Conservation (phyloP, 2,329 filamentous ascomycete species). For the Colletotrichum melonis region DNA sequence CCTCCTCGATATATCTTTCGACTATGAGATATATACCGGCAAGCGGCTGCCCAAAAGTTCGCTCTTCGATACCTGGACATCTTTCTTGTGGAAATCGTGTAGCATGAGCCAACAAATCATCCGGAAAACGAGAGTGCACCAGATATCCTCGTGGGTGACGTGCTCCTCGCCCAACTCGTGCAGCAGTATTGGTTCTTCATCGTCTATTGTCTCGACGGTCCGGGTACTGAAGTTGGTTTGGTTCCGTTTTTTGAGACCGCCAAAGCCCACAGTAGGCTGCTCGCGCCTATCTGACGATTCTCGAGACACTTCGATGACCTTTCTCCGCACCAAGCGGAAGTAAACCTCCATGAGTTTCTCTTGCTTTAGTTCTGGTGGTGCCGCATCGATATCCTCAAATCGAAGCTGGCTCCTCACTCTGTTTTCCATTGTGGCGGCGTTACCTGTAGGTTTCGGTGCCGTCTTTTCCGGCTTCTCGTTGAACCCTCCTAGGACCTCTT, state of each 20-base stretch:
- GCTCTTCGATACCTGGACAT: slow-evolving; percentile 63
- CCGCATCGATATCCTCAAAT: slow-evolving; percentile 60
- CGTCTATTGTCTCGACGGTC: slow-evolving; percentile 16
- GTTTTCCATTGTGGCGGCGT: slow-evolving; percentile 18
- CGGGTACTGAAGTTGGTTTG: slow-evolving; percentile 4
- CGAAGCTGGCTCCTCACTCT: slow-evolving; percentile 29
- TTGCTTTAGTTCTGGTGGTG: slow-evolving; percentile 61
- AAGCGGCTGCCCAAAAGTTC: slow-evolving; percentile 65
- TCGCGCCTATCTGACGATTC: slow-evolving; percentile 42
- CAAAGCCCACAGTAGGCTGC: neutral
- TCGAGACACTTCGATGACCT: slow-evolving; percentile 51
- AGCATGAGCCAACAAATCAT: slow-evolving; percentile 70
- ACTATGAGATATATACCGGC: slow-evolving; percentile 62
- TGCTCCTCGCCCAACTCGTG: neutral
- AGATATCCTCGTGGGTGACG: slow-evolving; percentile 55
- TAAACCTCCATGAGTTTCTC: slow-evolving; percentile 64
- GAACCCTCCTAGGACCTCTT: slow-evolving; percentile 59
- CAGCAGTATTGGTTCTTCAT: neutral
- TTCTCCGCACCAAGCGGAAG: slow-evolving; percentile 55
- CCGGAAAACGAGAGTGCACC: slow-evolving; percentile 65
- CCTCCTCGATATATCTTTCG: neutral
- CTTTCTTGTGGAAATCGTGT: slow-evolving; percentile 67
- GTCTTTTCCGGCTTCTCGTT: slow-evolving; percentile 45
- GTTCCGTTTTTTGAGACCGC: neutral
- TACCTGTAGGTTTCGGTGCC: neutral